phyloP scores from a whole-genome alignment of 805 yeast species.

The Kazachstania viticola region DNA sequence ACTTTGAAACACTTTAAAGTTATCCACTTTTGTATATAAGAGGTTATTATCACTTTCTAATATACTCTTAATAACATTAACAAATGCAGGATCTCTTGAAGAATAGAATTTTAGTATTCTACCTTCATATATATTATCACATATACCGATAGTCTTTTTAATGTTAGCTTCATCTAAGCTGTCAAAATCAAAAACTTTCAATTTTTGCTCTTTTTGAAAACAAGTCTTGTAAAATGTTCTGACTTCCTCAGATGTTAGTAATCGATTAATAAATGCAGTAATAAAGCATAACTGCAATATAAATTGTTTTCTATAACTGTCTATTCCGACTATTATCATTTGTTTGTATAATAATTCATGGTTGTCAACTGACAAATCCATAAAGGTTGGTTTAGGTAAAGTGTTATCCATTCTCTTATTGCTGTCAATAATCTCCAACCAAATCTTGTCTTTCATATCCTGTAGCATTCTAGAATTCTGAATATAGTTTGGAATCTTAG shows the following conservation, averaged over 20 bases:
- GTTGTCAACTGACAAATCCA: conserved; percentile 15
- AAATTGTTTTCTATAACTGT: conserved; percentile 21
- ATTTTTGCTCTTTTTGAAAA: conserved; percentile 12
- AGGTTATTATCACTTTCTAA: conserved; percentile 8
- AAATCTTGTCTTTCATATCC: conserved; percentile 7
- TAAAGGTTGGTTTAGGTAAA: conserved; percentile 11
- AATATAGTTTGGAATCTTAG: conserved; percentile 10
- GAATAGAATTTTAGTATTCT: conserved; percentile 15
- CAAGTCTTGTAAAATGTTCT: conserved; percentile 12
- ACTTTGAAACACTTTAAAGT: conserved; percentile 15
- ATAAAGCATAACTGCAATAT: conserved; percentile 17
- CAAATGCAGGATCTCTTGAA: conserved; percentile 15
- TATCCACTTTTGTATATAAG: conserved; percentile 14
- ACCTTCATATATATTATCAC: conserved; percentile 9
- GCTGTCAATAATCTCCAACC: conserved; percentile 5
- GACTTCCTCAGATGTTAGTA: conserved; percentile 11
- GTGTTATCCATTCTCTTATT: conserved; percentile 1
- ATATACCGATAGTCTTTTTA: conserved; percentile 8
- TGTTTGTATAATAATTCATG: conserved; percentile 14
- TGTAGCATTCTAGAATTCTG: conserved; percentile 6
- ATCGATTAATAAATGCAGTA: conserved; percentile 7
- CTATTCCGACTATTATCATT: conserved; percentile 12
- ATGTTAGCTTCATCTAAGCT: conserved; percentile 7
- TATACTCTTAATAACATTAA: conserved; percentile 6
- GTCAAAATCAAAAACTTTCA: conserved; percentile 5